phyloP scores from a whole-genome alignment of 768 basidiomycete species.

The Lenzites betulinus region DNA sequence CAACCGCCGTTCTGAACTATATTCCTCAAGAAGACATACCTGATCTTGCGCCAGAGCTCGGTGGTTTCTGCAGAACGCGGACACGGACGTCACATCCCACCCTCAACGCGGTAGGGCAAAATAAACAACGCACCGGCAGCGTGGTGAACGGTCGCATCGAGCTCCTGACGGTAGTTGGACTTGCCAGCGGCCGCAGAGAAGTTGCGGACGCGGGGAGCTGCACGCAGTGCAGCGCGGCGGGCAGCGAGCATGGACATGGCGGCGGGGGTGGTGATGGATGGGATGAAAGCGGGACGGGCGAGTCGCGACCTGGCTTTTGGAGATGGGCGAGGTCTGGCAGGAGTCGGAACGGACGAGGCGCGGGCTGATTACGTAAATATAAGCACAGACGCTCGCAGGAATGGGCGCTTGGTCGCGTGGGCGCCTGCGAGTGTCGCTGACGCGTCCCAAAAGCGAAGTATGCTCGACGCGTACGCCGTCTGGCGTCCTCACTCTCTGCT shows the following conservation, averaged over 20 bases:
- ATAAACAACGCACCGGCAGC: slow-evolving; percentile 27
- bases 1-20: neutral
- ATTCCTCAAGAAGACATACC: slow-evolving; percentile 44
- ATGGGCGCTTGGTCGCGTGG: slow-evolving; percentile 1
- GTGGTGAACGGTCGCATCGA: slow-evolving; percentile 25
- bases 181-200: slow-evolving; percentile 29
- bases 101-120: neutral
- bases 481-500: slow-evolving; percentile 11
- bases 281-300: slow-evolving; percentile 17
- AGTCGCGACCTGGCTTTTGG: slow-evolving; percentile 24
- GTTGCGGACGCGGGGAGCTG: slow-evolving; percentile 37
- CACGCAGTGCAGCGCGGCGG: slow-evolving; percentile 50
- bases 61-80: slow-evolving; percentile 57
- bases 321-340: slow-evolving; percentile 19
- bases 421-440: slow-evolving; percentile 31
- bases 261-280: slow-evolving; percentile 19
- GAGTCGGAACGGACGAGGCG: slow-evolving; percentile 19
- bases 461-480: slow-evolving; percentile 22
- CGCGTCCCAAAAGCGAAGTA: slow-evolving; percentile 37
- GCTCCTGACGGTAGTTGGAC: slow-evolving; percentile 25
- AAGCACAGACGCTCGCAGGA: neutral
- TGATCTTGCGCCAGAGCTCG: slow-evolving; percentile 86
- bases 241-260: slow-evolving; percentile 44
- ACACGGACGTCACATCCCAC: slow-evolving; percentile 10
- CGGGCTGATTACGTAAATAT: slow-evolving; percentile 11